A percentile compares a stretch with the other conserved stretches of the same genome.
Evolutionary conservation across 208 protist genomes (phyloP).

Genomic region (Leishmania braziliensis): DNA sequence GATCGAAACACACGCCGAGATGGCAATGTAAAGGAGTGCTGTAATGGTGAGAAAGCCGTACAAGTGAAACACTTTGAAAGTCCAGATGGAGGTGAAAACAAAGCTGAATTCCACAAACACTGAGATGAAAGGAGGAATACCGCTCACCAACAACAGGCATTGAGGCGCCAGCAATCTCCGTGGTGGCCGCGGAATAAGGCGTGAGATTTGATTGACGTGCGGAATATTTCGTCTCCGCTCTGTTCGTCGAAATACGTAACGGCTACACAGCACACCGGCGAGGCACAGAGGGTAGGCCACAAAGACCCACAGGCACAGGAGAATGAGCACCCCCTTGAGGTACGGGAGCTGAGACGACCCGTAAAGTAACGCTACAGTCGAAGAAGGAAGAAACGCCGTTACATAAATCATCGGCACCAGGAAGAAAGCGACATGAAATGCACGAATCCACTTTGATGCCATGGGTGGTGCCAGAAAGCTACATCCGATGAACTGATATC

Average conservation of each 20-base stretch:
- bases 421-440: constrained; percentile 26
- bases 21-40: constrained; percentile 87
- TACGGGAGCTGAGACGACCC: constrained; percentile 61
- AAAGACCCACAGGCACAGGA: constrained; percentile 82
- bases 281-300: constrained; percentile 87
- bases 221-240: constrained; percentile 47
- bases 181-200: constrained; percentile 86
- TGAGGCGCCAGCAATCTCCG: constrained; percentile 42
- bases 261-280: constrained; percentile 86
- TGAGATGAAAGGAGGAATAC: constrained; percentile 94
- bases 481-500: constrained; percentile 34
- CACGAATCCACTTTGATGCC: constrained; percentile 34
- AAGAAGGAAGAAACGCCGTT: constrained; percentile 3
- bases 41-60: constrained; percentile 96
- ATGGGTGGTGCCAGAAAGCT: constrained; percentile 24
- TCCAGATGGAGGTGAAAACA: constrained; percentile 95
- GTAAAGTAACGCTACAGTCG: constrained; percentile 36
- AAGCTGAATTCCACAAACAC: constrained; percentile 97
- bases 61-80: constrained; percentile 97
- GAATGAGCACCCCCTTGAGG: constrained; percentile 49
- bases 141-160: constrained; percentile 69
- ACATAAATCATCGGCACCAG: constrained; percentile 18
- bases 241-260: constrained; percentile 46
- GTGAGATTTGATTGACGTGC: constrained; percentile 93
- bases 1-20: constrained; percentile 90